A percentile compares a stretch with the other conserved stretches of the same genome.
Conservation (phyloP, 83 land plant genomes). For the Thuja plicata region DNA sequence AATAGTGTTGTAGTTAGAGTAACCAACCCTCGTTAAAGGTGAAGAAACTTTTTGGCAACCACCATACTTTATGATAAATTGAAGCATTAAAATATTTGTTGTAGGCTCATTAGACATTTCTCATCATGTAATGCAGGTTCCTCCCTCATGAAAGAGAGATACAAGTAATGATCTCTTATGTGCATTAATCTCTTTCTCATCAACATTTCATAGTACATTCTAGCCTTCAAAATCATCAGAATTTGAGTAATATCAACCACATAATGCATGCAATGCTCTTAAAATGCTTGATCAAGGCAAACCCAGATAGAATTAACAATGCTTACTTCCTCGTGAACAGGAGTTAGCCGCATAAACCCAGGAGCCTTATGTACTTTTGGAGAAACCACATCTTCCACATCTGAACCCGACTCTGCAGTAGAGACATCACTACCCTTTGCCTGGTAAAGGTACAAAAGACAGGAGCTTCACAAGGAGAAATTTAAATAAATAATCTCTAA, state of each 20-base stretch:
- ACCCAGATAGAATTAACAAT: background rate
- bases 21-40: background rate
- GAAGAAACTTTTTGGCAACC: background rate
- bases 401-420: constrained; percentile 76
- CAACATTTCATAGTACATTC: background rate
- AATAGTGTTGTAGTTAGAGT: background rate
- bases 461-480: constrained; percentile 8
- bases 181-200: background rate
- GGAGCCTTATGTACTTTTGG: constrained; percentile 58
- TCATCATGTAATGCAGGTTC: background rate
- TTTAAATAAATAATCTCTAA: background rate
- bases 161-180: background rate
- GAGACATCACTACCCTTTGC: constrained; percentile 64
- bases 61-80: background rate
- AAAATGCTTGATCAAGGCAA: background rate
- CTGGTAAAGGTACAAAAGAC: constrained; percentile 16
- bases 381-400: constrained; percentile 66
- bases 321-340: constrained; percentile 74
- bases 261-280: background rate
- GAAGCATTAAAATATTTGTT: background rate
- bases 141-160: background rate
- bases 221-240: background rate
- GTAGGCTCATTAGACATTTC: background rate
- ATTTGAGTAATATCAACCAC: background rate
- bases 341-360: constrained; percentile 38